Base-by-base conservation (phyloP, 768 basidiomycete species). In the Lactarius deliciosus region DNA sequence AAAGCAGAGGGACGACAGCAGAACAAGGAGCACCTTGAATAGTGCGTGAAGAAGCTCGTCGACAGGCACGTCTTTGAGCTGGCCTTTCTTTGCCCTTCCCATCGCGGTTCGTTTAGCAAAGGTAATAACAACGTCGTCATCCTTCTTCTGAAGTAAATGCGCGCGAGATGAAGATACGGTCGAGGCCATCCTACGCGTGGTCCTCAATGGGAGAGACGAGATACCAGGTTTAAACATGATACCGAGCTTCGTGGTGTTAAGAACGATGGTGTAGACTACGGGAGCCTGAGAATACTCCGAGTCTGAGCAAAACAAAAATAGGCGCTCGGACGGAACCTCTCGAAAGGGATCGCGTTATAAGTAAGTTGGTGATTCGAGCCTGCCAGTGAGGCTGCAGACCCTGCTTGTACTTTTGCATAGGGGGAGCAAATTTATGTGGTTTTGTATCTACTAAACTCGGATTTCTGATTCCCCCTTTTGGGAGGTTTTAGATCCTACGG, bases 31-130 rank as follows among this genome's bases (percentile, higher is more conserved):
- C 68, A 88, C 94, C 80, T 90, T 80, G 32, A 97, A 88, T 47
- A 97, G 80, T 30, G 89, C 88, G 66, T 85, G 81, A 69, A 98
- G 81, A 64, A 98, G 81, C 74, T 96, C 93, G 71, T 97, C 96
- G 16, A 95, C 91, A 3, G 89, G 85, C 1, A 84, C 80, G 73
- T 97, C 93, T 75, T 94, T 96, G 74, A 96, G 82, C 64, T 95
- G 95, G 28, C 96, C 96, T 76, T 96, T 98, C 82, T 86, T 92
- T 41, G 90, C 89, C 73, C 81, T 86, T 30, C 93, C 92, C 69
- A 94, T 82, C n/a, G 93, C 86, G n/a, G 92, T 95, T 60, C 95
- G 86, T 75, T 90, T 89, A 15, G 92, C 93, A 71, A 91, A 92
- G 2, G 91, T 92, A 66, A 97, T 88, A 68, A 96, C 91, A 76